Base-by-base conservation (phyloP, 2,329 filamentous ascomycete genomes). In the Pseudocercospora eumusae region DNA sequence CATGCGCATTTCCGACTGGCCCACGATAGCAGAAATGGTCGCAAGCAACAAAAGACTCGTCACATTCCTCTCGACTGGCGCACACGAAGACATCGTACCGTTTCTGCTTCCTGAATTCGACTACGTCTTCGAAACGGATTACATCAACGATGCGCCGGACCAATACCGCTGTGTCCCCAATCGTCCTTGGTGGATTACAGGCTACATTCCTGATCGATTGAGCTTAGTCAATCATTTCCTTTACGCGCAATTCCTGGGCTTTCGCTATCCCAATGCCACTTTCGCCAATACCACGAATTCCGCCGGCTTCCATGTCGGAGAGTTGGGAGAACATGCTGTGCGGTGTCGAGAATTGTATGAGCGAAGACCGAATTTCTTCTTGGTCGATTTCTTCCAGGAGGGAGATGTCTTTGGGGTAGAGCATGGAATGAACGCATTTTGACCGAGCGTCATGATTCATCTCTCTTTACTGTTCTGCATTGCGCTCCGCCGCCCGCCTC, bases 221-320 rank as follows among this genome's bases (percentile, higher is more conserved):
- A 77, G 77, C 63, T 72, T 81, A 18, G 73, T 81, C 60, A 82
- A 81, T 55, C 80, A 82, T 66, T 81, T 80, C 64, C 68, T 81
- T 8, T 77, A 81, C 56, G 69, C 77, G 2, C 75, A 80, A 50
- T 70, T 81, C 23, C 61, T 80, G 0, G 79, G 79, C 2, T 70
- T 79, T 25, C 64, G 75, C 49, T 69, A 81, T 25, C 80, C 80
- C 3, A 79, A 81, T 60, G 74, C 76, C 6, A 64, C 70, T 2
- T 72, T 65, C 20, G 79, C 79, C 5, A 68, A 64, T 2, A 74
- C 63, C n/a, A 81, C 80, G 2, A 82, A 82, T 60, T 74, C 77
- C 4, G 76, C 74, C 7, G 74, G 66, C 1, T 68, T 71, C 67
- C 8, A 76, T 75, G 61, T 77, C 75, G 58, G 77, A 70, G 2